Evolutionary conservation across 257 asterid species (phyloP), one percentile per base, ranked within the genome.

Genomic region (Plectranthus barbatus): DNA sequence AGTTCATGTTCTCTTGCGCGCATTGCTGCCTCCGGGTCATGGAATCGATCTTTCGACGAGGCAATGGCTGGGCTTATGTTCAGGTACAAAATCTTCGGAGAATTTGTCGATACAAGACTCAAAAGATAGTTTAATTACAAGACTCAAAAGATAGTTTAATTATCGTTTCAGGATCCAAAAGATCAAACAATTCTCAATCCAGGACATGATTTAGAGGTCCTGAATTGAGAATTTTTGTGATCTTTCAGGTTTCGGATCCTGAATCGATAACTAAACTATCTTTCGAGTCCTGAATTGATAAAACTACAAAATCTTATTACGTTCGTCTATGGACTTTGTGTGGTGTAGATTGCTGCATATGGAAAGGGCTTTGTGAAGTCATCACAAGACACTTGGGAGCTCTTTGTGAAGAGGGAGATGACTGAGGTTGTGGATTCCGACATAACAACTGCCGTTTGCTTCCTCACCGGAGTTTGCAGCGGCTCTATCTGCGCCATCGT

Each of bases 11-110:
- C 66, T 93, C 88, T 63, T 93, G 97, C 59, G 99, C 99, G n/a
- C 95, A 80, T 69, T 93, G 99, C 67, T 90, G 97, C 46, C 95
- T 93, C 24, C 79, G 70, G 61, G 81, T 87, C 65, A 86, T 93
- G 99, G 83, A 90, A 21, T 85, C 97, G 18, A 75, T 93, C 75
- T 93, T 93, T 75, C 80, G 76, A 49, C 60, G 90, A 1, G 99
- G 97, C 60, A 93, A 93, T 57, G 95, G 99, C 7, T 93, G 99
- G 99, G 99, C 99, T 46, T 93, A 89, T 76, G 97, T 93, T 66
- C 99, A 92, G 86, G 99, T 74, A n/a, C n/a, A n/a, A n/a, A n/a
- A n/a, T n/a, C n/a, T n/a, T n/a, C n/a, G n/a, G n/a, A n/a, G n/a
- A n/a, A n/a, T n/a, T n/a, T n/a, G n/a, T n/a, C n/a, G n/a, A n/a